Base-by-base conservation (phyloP, 768 basidiomycete genomes). In the Macrolepiota dolichaula region DNA sequence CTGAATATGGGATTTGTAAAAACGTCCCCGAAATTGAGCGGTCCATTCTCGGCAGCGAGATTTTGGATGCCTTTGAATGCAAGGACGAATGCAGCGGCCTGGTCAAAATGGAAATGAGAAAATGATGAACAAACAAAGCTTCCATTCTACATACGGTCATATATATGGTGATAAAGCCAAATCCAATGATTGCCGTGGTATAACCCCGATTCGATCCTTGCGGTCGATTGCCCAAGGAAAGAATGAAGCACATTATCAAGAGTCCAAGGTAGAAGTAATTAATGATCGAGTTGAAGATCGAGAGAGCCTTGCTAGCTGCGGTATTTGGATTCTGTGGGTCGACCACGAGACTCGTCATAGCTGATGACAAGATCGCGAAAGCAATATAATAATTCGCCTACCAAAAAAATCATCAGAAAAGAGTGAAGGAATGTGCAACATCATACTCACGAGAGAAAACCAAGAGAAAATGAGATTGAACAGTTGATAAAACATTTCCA, bases 391-490 rank as follows among this genome's bases (percentile, higher is more conserved):
- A 97, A 72, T 96, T 96, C 1, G 91, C 94, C 90, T 88, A 61
- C 29, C 38, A 49, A 36, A 50, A 42, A 24, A 13, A 58, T 7
- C 38, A 19, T 29, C 10, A 62, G 24, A 35, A 9, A 25, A 2
- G 2, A 40, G 37, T 51, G 50, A 22, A 51, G 25, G 50, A 17
- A 15, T 42, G 36, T 57, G 62, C 37, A 51, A 46, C 7, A 22
- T 27, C 47, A 5, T 49, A 71, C 86, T 51, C 68, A 91, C 89
- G 61, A 96, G 76, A 12, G 89, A 80, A 65, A 96, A 94, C 92
- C 94, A 96, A 15, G 93, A 88, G 72, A 97, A 98, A 65, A 98
- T 82, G 60, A 97, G 73, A 72, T 95, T 97, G 74, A 94, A 92
- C 1, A 85, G 65, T 70, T 96, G 94, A 71, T 98, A 98, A 15